Evolutionary conservation across 2,329 filamentous ascomycete genomes (phyloP).

Genomic region (Microdochium paspali): DNA sequence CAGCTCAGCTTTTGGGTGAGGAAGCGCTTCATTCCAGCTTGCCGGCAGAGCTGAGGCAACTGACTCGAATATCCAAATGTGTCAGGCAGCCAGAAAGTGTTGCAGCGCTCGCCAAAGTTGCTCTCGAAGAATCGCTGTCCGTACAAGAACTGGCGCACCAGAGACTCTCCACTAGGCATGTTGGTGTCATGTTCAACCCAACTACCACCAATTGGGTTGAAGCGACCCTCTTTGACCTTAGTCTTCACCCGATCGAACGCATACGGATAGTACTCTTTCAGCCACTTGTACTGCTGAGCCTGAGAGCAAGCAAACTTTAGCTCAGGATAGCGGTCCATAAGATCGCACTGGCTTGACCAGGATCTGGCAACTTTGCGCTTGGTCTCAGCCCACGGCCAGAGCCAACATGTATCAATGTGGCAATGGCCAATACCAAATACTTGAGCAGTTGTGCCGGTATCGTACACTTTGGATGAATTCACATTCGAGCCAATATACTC

Average conservation of each 20-base stretch:
- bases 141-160: constrained; percentile 90
- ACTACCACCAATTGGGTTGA: constrained; percentile 92
- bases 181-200: constrained; percentile 99
- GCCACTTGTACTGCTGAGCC: constrained; percentile 97
- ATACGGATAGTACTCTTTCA: constrained; percentile 79
- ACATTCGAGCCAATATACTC: constrained; percentile 75
- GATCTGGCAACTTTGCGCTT: constrained; percentile 93
- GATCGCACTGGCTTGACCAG: constrained; percentile 92
- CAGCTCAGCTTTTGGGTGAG: constrained; percentile 98
- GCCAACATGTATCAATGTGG: constrained; percentile 96
- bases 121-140: constrained; percentile 93
- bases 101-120: constrained; percentile 78
- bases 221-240: constrained; percentile 83
- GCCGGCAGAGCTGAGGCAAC: constrained; percentile 82
- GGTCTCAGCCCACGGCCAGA: constrained; percentile 97
- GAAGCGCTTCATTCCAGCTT: constrained; percentile 94
- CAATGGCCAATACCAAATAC: constrained; percentile 91
- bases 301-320: constrained; percentile 88
- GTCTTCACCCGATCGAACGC: constrained; percentile 84
- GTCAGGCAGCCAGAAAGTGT: constrained; percentile 95
- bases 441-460: constrained; percentile 61
- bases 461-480: constrained; percentile 77
- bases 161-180: constrained; percentile 87
- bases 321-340: constrained; percentile 93
- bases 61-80: constrained; percentile 97